Base-by-base conservation (phyloP, 1,284 basidiomycete genomes). In the Naganishia sp. region DNA sequence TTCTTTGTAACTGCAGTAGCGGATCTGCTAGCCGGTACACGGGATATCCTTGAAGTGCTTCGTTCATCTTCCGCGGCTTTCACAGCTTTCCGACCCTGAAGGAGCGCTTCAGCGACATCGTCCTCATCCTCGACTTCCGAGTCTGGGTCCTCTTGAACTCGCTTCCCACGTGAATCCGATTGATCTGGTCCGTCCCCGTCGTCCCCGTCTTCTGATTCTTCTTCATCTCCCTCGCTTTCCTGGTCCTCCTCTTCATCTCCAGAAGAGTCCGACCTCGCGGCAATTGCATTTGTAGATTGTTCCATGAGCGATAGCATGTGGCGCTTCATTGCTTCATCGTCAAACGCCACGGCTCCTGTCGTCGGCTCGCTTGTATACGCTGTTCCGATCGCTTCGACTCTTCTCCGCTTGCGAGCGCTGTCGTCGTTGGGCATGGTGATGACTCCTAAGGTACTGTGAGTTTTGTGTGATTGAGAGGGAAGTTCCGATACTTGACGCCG, bases 1-100 rank as follows among this genome's bases (percentile, higher is more conserved):
- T 88, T 88, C 56, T 94, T 85, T 2, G 88, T 87, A 60, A 94
- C 82, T 0, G 85, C 81, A 39, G 80, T 76, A 67, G 89, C 90
- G 16, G 55, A 63, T 50, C 25, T 31, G 61, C 44, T 33, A 23
- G 31, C 45, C 11, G 43, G 67, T 50, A 18, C 60, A 28, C 28
- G 64, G n/a, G n/a, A 61, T 50, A n/a, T 70, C 21, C 6, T 65
- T 23, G 44, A 59, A 28, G 43, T 63, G 57, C 39, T 53, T 39
- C 48, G 18, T 18, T 15, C 21, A 6, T 55, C 18, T 2, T 9
- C 7, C 23, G 25, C 45, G 28, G 21, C 23, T 28, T 45, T 48
- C 28, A 18, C 10, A 11, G 23, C 3, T 56, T 56, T 64, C 6
- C 55, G 11, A 6, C 43, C 28, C 11, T 55, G 42, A 53, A 45